These are phyloP conservation scores for Pulveroboletus frians DNA, from an alignment of 768 basidiomycete genomes.

Conservation along the genomic window DNA sequence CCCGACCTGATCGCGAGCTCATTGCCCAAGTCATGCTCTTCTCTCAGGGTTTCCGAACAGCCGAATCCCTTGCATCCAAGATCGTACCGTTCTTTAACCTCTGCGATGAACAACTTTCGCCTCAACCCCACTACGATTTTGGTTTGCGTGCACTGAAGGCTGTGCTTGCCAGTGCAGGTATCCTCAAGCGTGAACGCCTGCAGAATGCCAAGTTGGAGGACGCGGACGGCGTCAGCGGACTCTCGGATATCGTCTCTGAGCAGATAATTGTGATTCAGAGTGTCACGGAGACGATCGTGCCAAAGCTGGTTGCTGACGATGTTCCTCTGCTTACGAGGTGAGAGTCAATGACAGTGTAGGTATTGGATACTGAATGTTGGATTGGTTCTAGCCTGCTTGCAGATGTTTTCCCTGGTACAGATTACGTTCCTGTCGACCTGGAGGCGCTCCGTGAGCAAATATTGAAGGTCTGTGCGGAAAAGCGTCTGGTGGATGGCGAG, in stretches of 20 bases:
- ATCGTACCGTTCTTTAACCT: slow-evolving; percentile 99
- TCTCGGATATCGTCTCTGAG: slow-evolving; percentile 75
- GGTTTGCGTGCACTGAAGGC: slow-evolving; percentile 96
- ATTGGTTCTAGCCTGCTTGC: slow-evolving; percentile 63
- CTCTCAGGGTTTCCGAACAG: slow-evolving; percentile 98
- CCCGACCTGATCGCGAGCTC: slow-evolving; percentile 93
- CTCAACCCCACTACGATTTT: slow-evolving; percentile 98
- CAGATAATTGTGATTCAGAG: slow-evolving; percentile 98
- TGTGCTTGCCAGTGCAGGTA: slow-evolving; percentile 94
- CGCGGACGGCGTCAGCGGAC: slow-evolving; percentile 40
- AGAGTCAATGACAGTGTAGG: slow-evolving; percentile 14
- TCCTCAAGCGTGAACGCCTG: slow-evolving; percentile 89
- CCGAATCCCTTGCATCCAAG: slow-evolving; percentile 95
- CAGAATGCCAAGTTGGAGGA: slow-evolving; percentile 41
- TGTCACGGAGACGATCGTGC: slow-evolving; percentile 97
- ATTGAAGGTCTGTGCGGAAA: slow-evolving; percentile 78
- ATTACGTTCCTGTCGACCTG: slow-evolving; percentile 85
- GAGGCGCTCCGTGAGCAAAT: slow-evolving; percentile 84
- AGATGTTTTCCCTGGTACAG: slow-evolving; percentile 96
- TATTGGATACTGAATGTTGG: background rate
- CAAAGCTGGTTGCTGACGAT: slow-evolving; percentile 95
- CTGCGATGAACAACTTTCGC: slow-evolving; percentile 93
- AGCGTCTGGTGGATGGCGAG: slow-evolving; percentile 79
- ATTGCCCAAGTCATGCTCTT: slow-evolving; percentile 99
- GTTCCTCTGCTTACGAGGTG: slow-evolving; percentile 91